Base-by-base conservation (phyloP, 2,329 filamentous ascomycete species). In the Aspergillus ruber region DNA sequence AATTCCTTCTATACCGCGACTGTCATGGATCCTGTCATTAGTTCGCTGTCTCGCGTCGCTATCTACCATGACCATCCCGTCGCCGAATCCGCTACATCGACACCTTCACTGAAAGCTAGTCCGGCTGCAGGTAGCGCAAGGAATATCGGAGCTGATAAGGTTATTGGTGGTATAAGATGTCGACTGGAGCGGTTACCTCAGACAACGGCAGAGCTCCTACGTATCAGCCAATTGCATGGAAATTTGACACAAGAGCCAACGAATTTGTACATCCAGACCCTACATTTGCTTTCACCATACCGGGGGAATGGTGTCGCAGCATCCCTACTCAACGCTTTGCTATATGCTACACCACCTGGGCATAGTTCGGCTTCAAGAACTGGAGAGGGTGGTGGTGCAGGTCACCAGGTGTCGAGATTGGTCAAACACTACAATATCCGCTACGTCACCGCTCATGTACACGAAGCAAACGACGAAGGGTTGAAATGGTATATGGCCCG, bases 361-460 rank as follows among this genome's bases (percentile, higher is more conserved):
- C 20, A 46, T 29, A 40, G 52, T 1, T 29, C 53, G 5, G 36
- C 42, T 3, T 42, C 52, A 5, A 49, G 53, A 25, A 27, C 25
- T 17, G n/a, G 7, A 12, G 36, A 39, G 33, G 33, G 33, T 35
- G 33, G 17, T 42, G 21, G 13, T 17, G 23, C 12, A 7, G 40
- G 52, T 17, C 53, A 50, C 27, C 54, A 47, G 2, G 58, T 69
- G 3, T 71, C 69, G 9, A 53, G 60, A 4, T 56, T 72, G 8
- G 70, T 76, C 4, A 68, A 70, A 27, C 67, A 75, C 47, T 76
- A 81, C 52, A 72, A 74, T 21, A 74, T 79, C 21, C 65, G 63
- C 9, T 70, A 67, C 12, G 74, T 84, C 17, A 80, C 77, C 2
- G 82, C 82, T 9, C 82, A 85, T 62, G 81, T 84, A 1, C 84